These are phyloP conservation scores for Glebionis coronaria DNA, from an alignment of 129 eudicot genomes.

Conservation along the genomic window DNA sequence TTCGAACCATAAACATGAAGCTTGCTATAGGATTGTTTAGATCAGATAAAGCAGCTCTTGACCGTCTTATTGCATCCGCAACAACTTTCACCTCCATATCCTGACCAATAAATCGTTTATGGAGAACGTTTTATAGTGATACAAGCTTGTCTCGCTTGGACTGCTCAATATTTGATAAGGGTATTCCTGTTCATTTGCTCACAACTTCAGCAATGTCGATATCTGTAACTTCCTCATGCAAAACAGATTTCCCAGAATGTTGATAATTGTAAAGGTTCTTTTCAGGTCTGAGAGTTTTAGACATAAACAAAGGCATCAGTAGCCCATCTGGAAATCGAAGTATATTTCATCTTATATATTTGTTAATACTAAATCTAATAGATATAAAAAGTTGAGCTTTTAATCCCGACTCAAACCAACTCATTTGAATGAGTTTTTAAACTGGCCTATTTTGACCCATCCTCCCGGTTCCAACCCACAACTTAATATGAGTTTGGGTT, in stretches of 20 bases:
- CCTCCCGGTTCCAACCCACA: too few relatives aligned
- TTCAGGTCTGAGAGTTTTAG: too few relatives aligned
- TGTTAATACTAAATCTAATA: too few relatives aligned
- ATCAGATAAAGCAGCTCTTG: conserved; percentile 87
- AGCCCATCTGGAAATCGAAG: too few relatives aligned
- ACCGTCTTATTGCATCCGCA: conserved; percentile 91
- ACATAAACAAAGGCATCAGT: too few relatives aligned
- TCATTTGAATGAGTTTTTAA: too few relatives aligned
- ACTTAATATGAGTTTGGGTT: too few relatives aligned
- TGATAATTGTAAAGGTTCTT: conserved; percentile 71
- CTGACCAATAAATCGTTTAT: conserved; percentile 85
- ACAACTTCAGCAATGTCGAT: conserved; percentile 93
- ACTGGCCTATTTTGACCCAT: too few relatives aligned
- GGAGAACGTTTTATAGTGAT: conserved; percentile 72
- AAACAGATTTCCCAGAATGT: conserved; percentile 66
- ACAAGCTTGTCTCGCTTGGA: conserved; percentile 85
- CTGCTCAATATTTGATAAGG: conserved; percentile 86
- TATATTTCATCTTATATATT: too few relatives aligned
- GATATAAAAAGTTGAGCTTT: too few relatives aligned
- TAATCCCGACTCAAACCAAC: too few relatives aligned
- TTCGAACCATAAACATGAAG: conserved; percentile 98
- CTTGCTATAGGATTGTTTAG: conserved; percentile 94
- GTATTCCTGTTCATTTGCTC: conserved; percentile 96
- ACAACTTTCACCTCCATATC: conserved; percentile 90
- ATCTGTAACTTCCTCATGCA: conserved; percentile 90